Evolutionary conservation across 1,284 basidiomycete species (phyloP), one percentile per base, ranked within the genome.

Genomic region (Puccinia coronata): DNA sequence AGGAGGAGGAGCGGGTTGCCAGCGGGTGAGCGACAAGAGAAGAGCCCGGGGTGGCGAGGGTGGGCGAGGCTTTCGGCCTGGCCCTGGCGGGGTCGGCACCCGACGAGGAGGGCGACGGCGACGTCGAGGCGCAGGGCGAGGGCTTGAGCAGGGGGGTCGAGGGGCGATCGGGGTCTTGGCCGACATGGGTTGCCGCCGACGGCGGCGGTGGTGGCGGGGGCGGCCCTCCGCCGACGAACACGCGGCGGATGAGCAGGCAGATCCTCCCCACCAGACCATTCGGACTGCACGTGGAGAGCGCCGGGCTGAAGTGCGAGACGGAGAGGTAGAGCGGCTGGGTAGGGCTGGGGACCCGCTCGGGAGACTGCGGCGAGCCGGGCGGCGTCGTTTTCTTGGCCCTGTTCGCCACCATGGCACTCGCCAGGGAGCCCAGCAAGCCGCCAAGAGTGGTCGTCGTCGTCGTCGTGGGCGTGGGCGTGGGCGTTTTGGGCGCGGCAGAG

Each of bases 71-170:
- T 90, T 80, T 95, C 92, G 23, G 99, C 92, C 14, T 99, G 88
- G 0, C 97, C 97, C 0, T 94, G 95, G 23, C 99, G 90, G 18
- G 98, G 88, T 87, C 98, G 94, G 5, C 97, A 97, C 20, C 92
- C 92, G 31, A 98, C 88, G 81, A 98, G 90, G 0, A 95, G 93
- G 39, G 97, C 97, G 14, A 93, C 93, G 69, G 98, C 92, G 53
- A 99, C 89, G 0, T 96, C 94, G 55, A 96, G 90, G 86, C 99
- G 96, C 86, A 95, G 96, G 71, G 92, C 90, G 67, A 99, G 89
- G 16, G 99, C 89, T 5, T 96, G 95, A 23, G n/a, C 18, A 5
- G 59, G 4, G 55, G n/a, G 0, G 94, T 97, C 1, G 97, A 95
- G 0, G 95, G 88, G 47, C 97, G 92, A 86, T 94, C 97, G 0